phyloP scores from a whole-genome alignment of 352 stramenopile species.

The Phytophthora multivora region DNA sequence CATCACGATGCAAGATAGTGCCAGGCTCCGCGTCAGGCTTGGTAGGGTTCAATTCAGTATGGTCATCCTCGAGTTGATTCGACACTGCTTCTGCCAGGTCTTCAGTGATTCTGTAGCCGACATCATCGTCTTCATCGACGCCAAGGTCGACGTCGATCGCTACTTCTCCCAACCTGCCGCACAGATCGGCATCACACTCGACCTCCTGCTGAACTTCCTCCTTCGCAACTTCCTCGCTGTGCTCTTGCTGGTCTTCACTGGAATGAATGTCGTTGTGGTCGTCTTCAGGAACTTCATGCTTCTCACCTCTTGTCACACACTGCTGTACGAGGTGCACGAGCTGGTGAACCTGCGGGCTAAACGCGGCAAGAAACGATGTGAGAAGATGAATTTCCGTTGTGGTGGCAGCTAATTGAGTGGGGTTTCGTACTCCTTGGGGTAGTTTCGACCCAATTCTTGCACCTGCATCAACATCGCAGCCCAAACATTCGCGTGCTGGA shows the following conservation, averaged over 20 bases:
- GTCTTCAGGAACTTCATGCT: constrained; percentile 36
- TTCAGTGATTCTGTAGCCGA: constrained; percentile 28
- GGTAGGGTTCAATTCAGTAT: background rate
- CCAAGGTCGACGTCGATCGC: constrained; percentile 17
- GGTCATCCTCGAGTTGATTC: constrained; percentile 60
- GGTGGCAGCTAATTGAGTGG: background rate
- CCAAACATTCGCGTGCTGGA: constrained; percentile 26
- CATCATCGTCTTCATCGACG: constrained; percentile 14
- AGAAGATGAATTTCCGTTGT: background rate
- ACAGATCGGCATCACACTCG: constrained; percentile 22
- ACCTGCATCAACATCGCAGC: constrained; percentile 33
- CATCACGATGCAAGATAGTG: background rate
- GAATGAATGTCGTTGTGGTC: constrained; percentile 19
- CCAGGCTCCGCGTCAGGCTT: constrained; percentile 2
- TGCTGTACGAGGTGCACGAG: constrained; percentile 42
- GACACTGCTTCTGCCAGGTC: constrained; percentile 29
- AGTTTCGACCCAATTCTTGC: constrained; percentile 34
- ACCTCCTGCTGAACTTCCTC: constrained; percentile 18
- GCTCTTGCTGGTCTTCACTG: constrained; percentile 12
- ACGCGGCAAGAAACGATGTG: constrained; percentile 14
- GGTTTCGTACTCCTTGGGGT: constrained; percentile 37
- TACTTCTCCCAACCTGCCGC: constrained; percentile 25
- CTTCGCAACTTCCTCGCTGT: constrained; percentile 4
- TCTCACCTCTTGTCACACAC: constrained; percentile 27
- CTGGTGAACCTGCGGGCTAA: constrained; percentile 45